Conservation (phyloP, 2,329 filamentous ascomycete genomes). For the Coniochaeta ligniaria region DNA sequence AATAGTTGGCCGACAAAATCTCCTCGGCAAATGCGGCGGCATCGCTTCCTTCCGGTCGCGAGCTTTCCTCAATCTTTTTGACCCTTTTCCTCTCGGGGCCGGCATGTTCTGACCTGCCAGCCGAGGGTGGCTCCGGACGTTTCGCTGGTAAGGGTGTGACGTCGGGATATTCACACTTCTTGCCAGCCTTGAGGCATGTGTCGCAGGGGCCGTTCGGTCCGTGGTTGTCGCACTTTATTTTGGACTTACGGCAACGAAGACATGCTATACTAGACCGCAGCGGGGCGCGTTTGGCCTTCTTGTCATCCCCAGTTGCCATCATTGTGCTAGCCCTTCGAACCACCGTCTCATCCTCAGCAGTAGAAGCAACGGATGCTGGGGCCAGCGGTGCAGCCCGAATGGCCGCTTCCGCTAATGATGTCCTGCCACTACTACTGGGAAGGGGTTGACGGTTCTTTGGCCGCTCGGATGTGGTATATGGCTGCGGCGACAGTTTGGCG, state of each 20-base stretch:
- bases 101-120: conserved; percentile 30
- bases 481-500: conserved; percentile 3
- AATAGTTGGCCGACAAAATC: conserved; percentile 51
- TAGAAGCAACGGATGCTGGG: not conserved
- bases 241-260: conserved; percentile 67
- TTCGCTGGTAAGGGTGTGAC: conserved; percentile 33
- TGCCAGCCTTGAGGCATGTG: conserved; percentile 63
- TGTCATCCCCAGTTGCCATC: conserved; percentile 30
- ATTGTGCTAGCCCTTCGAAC: conserved; percentile 15
- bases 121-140: conserved; percentile 29
- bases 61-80: conserved; percentile 34
- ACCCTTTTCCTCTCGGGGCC: conserved; percentile 37
- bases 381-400: conserved; percentile 7
- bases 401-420: conserved; percentile 8
- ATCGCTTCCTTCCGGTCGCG: conserved; percentile 28
- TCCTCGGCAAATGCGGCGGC: conserved; percentile 40
- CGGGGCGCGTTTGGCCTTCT: conserved; percentile 35
- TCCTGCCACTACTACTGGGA: conserved; percentile 14
- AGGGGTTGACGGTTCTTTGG: conserved; percentile 14
- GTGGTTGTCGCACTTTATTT: conserved; percentile 81
- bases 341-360: conserved; percentile 16
- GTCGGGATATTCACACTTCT: conserved; percentile 67
- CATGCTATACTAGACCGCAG: conserved; percentile 80
- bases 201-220: conserved; percentile 67
- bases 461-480: conserved; percentile 6